Percentiles rank a stretch among this genome's conserved stretches.
Conservation (phyloP, 768 basidiomycete genomes). For the Polyporus arcularius region DNA sequence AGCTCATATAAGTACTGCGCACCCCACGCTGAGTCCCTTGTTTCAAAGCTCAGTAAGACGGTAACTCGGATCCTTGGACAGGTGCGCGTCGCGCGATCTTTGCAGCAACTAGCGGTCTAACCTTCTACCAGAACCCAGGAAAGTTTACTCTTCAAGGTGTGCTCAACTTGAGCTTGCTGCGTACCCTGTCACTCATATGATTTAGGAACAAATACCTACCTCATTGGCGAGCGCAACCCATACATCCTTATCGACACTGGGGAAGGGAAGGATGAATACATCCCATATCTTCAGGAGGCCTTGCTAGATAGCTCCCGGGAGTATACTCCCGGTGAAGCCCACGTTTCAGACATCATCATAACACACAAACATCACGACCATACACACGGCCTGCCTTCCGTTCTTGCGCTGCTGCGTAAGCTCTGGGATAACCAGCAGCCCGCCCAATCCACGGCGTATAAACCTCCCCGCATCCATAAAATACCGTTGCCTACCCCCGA, state of each 20-base stretch:
- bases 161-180: background rate
- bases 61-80: conserved; percentile 75
- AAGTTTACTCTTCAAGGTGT: conserved; percentile 86
- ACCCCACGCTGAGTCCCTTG: background rate
- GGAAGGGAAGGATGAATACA: conserved; percentile 70
- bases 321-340: conserved; percentile 43
- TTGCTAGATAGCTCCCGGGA: conserved; percentile 43
- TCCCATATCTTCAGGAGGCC: conserved; percentile 62
- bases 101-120: background rate
- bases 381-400: conserved; percentile 68
- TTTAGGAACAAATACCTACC: conserved; percentile 87
- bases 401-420: conserved; percentile 63
- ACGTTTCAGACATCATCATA: conserved; percentile 86
- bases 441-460: conserved; percentile 42
- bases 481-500: conserved; percentile 47
- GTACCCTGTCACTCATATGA: background rate
- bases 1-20: too few species aligned
- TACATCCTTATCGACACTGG: conserved; percentile 85
- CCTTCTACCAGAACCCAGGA: conserved; percentile 68
- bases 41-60: conserved; percentile 60
- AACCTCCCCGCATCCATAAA: conserved; percentile 77
- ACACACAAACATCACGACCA: conserved; percentile 94
- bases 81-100: conserved; percentile 43
- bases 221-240: conserved; percentile 69
- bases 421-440: conserved; percentile 60